phyloP scores from a whole-genome alignment of 495 filamentous ascomycete genomes.

The Xylaria acuta region DNA sequence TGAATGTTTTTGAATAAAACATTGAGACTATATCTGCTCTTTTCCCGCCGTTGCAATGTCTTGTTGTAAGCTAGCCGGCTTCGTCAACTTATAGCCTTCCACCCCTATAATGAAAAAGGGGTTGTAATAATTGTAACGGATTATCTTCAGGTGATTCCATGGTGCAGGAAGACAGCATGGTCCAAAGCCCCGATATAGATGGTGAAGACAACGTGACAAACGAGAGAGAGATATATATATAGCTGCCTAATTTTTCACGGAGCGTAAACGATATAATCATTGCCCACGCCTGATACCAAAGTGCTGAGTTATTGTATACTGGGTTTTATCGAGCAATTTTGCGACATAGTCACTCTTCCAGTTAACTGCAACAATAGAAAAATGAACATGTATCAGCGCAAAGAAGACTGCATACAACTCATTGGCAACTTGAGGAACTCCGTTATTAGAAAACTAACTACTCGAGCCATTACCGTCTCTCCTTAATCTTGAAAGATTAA shows the following conservation, averaged over 20 bases:
- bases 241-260: neutral
- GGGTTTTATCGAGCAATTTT: neutral
- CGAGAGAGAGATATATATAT: neutral
- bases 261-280: neutral
- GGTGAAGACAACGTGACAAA: neutral
- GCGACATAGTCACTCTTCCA: neutral
- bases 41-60: neutral
- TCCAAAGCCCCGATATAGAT: neutral
- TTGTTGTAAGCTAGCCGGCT: neutral
- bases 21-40: neutral
- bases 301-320: neutral
- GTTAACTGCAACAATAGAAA: neutral
- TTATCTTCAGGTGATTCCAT: neutral
- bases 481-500: neutral
- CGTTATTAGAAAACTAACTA: neutral
- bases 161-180: neutral
- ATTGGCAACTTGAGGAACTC: neutral
- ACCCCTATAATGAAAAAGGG: neutral
- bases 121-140: neutral
- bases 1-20: neutral
- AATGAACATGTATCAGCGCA: neutral
- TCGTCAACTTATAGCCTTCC: neutral
- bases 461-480: no score
- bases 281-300: neutral
- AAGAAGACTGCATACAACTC: neutral